Base-by-base conservation (phyloP, 768 basidiomycete species). In the Russula sp. region DNA sequence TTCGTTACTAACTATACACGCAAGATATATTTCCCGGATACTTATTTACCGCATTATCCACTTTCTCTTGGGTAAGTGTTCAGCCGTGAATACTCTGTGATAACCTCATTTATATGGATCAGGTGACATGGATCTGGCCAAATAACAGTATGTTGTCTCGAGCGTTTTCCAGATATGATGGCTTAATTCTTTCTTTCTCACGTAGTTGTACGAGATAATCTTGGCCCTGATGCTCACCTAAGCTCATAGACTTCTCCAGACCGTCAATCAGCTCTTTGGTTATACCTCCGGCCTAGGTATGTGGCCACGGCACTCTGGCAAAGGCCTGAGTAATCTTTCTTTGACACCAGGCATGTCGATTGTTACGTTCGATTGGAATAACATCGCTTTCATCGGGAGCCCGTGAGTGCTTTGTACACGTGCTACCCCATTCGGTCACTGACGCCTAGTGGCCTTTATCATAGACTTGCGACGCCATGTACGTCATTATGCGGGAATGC, bases 331-430 rank as follows among this genome's bases (percentile, higher is more conserved):
- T 2, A 20, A 35, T 50, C 40, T 62, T 16, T 18, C 22, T 8
- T 40, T 31, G 55, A 45, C 20, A 14, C 7, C 27, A 67, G 72
- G 74, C 37, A 91, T 91, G 87, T 85, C 86, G 68, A 72, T 89
- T 62, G 72, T 91, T 68, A 89, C 89, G 20, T 90, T 93, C 71
- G 91, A 92, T 68, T 93, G 91, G 91, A 77, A 85, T 4, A 86
- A 68, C 14, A 68, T 68, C 56, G 67, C 67, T 39, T 68, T 59
- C 56, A 66, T 66, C 16, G 67, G 67, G 18, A 68, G 67, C 55
- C 67, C 67, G 67, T 68, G 40, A 57, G 67, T 66, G 5, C 45
- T 37, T 20, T 32, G 3, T 50, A 20, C 6, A 7, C 6, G 37
- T 39, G n/a, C 14, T 22, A n/a, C 47, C 13, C 20, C 27, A 32